Conservation (phyloP, 1,284 basidiomycete species). For the Naganishia liquefaciens region DNA sequence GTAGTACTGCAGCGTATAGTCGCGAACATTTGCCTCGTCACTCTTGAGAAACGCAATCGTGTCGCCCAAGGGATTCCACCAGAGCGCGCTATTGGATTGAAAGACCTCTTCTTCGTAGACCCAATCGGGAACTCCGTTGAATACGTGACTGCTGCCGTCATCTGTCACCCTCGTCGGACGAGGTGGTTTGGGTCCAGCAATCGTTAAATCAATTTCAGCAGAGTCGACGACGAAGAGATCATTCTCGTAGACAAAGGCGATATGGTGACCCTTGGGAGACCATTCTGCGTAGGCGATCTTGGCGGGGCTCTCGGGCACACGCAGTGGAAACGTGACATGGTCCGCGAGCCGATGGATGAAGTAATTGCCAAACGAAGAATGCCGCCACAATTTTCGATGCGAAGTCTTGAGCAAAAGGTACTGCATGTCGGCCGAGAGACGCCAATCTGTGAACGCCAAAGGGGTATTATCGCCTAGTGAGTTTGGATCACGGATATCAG, state of each 20-base stretch:
- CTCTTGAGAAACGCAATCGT: conserved; percentile 81
- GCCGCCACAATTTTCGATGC: conserved; percentile 84
- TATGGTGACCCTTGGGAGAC: conserved; percentile 75
- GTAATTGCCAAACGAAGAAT: conserved; percentile 83
- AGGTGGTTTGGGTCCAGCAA: conserved; percentile 22
- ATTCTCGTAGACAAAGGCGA: conserved; percentile 79
- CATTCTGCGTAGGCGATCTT: conserved; percentile 75
- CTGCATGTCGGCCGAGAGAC: conserved; percentile 81
- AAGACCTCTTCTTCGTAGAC: conserved; percentile 92
- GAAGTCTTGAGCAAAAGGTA: conserved; percentile 78
- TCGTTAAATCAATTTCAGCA: conserved; percentile 28
- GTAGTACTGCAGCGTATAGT: conserved; percentile 85
- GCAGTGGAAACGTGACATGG: conserved; percentile 66
- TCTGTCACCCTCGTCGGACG: conserved; percentile 69
- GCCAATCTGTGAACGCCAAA: conserved; percentile 66
- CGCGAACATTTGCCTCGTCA: conserved; percentile 83
- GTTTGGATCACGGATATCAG: conserved; percentile 39
- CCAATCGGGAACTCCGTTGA: conserved; percentile 96
- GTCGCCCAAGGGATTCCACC: conserved; percentile 84
- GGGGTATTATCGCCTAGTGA: conserved; percentile 29
- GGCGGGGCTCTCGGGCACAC: conserved; percentile 64
- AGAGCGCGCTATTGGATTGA: conserved; percentile 69
- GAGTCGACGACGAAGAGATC: conserved; percentile 76
- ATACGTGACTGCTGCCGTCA: conserved; percentile 77
- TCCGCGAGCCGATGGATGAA: conserved; percentile 72